phyloP scores from a whole-genome alignment of 495 filamentous ascomycete species.

The Annulohypoxylon maeteangense region DNA sequence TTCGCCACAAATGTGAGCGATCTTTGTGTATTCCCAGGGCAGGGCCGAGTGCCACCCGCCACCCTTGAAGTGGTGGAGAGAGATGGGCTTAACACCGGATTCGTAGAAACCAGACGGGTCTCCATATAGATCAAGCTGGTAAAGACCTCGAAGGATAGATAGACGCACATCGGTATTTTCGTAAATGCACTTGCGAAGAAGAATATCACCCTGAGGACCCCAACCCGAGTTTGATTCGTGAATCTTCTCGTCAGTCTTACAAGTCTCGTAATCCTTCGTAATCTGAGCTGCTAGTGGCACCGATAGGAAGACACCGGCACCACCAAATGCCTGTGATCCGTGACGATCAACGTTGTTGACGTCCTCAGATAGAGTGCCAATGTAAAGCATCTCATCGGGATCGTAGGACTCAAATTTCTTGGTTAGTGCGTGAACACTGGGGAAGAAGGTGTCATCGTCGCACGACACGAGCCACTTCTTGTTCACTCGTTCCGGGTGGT shows the following conservation, averaged over 20 bases:
- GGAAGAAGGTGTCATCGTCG: constrained; percentile 81
- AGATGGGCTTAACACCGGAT: constrained; percentile 70
- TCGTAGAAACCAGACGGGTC: constrained; percentile 76
- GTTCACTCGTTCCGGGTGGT: constrained; percentile 60
- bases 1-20: constrained; percentile 70
- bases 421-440: constrained; percentile 69
- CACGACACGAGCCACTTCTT: constrained; percentile 75
- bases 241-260: constrained; percentile 62
- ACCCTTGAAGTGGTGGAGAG: constrained; percentile 73
- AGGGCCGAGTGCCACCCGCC: constrained; percentile 63
- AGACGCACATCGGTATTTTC: constrained; percentile 69
- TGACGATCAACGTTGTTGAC: constrained; percentile 73
- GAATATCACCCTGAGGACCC: constrained; percentile 70
- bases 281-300: constrained; percentile 69
- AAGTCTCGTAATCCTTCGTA: constrained; percentile 66
- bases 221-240: constrained; percentile 63
- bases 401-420: constrained; percentile 63
- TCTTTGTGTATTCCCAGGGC: constrained; percentile 72
- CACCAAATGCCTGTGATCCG: constrained; percentile 77
- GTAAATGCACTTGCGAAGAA: constrained; percentile 74
- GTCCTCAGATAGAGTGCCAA: constrained; percentile 76
- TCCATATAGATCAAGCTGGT: constrained; percentile 73
- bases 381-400: constrained; percentile 66
- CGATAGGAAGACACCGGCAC: constrained; percentile 77
- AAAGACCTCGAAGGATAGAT: constrained; percentile 69